phyloP scores from a whole-genome alignment of 208 protist species.

The Wallacemonas sp. region DNA sequence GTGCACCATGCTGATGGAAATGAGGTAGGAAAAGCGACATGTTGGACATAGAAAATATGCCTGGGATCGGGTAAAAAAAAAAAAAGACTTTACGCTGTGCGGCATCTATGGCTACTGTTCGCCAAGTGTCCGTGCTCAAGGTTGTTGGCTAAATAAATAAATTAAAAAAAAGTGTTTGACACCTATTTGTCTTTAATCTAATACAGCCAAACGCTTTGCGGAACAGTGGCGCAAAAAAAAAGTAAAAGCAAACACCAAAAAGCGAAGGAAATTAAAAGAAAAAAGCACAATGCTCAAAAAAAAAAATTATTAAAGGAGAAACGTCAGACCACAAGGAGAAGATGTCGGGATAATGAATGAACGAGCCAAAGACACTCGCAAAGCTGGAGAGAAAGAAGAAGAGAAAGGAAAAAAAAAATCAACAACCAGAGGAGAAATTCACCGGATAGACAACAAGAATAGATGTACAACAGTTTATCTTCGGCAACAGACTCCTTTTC shows the following conservation, averaged over 20 bases:
- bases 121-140: no score
- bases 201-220: no score
- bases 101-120: no score
- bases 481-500: no score
- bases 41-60: no score
- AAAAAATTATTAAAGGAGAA: slow-evolving; percentile 8
- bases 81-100: no score
- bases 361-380: not conserved
- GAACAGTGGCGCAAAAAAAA: slow-evolving; percentile 24
- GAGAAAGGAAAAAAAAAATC: slow-evolving; percentile 15
- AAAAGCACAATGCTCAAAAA: slow-evolving; percentile 4
- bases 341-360: not conserved
- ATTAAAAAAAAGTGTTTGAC: no score
- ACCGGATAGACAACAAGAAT: slow-evolving; percentile 11
- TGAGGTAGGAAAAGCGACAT: no score
- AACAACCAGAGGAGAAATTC: not conserved
- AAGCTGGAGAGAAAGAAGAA: slow-evolving; percentile 12
- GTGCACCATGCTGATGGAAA: no score
- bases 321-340: not conserved
- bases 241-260: slow-evolving; percentile 13
- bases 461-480: slow-evolving; percentile 16
- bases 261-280: slow-evolving; percentile 6
- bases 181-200: no score
- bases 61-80: no score
- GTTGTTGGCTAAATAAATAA: no score